A percentile compares a stretch with the other conserved stretches of the same genome.
phyloP scores from a whole-genome alignment of 1,139 yeast species.

The Eremothecium cymbalariae region DNA sequence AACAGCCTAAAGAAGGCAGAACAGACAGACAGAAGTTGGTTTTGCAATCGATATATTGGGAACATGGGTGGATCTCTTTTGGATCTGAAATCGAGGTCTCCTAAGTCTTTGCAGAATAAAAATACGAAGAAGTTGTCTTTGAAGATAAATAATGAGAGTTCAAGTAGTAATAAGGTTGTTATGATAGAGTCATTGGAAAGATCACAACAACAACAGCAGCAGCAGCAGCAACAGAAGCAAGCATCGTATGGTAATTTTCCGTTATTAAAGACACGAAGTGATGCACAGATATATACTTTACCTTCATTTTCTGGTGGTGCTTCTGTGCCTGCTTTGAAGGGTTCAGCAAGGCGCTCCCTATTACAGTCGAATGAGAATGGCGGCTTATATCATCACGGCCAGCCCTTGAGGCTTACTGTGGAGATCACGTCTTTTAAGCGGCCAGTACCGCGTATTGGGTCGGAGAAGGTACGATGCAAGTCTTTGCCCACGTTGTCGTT shows the following conservation, averaged over 20 bases:
- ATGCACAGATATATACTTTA: conserved; percentile 21
- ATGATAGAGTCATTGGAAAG: conserved; percentile 3
- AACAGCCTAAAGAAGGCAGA: too few species aligned
- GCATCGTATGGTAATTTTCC: background rate
- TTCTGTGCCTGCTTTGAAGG: too few species aligned
- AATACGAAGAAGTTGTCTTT: conserved; percentile 28
- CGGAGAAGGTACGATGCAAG: background rate
- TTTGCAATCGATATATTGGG: background rate
- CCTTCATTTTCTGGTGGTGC: too few species aligned
- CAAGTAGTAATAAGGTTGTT: conserved; percentile 4
- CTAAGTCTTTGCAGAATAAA: conserved; percentile 22
- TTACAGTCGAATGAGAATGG: too few species aligned
- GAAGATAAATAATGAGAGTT: conserved; percentile 11
- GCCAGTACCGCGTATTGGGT: background rate
- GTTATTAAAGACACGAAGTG: conserved; percentile 10
- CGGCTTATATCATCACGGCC: conserved; percentile 7
- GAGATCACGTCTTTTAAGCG: conserved; percentile 12
- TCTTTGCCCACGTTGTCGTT: too few species aligned
- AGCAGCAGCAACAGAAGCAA: conserved; percentile 1
- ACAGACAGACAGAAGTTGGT: too few species aligned
- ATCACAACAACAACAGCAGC: background rate
- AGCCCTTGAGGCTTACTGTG: conserved; percentile 20
- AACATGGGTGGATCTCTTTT: conserved; percentile 2
- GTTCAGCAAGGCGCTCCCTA: too few species aligned
- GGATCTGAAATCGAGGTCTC: conserved; percentile 11